These are phyloP conservation scores for Clonostachys byssicola DNA, from an alignment of 2,329 filamentous ascomycete species.

Conservation along the genomic window DNA sequence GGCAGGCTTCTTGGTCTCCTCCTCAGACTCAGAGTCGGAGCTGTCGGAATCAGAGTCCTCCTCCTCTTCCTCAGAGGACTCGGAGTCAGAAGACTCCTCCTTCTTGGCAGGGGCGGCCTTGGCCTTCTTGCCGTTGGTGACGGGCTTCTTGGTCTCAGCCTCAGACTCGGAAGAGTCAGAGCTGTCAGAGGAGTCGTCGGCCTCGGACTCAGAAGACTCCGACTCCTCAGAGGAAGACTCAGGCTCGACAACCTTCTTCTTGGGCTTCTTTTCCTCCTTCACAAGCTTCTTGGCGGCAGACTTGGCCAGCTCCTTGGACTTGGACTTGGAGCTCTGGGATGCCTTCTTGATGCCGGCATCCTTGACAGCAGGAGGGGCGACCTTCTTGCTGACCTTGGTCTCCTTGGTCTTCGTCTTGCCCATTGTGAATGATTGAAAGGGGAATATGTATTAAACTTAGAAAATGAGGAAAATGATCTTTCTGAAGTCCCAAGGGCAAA, in stretches of 20 bases:
- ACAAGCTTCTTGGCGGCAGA: constrained; percentile 46
- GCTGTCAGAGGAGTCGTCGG: constrained; percentile 3
- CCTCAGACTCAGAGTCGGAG: constrained; percentile 11
- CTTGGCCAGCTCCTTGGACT: constrained; percentile 66
- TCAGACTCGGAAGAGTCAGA: constrained; percentile 27
- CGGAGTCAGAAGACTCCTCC: constrained; percentile 20
- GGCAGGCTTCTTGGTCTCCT: too few species aligned
- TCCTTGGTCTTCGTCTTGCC: constrained; percentile 61
- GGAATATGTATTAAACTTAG: neutral
- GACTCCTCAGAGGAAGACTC: constrained; percentile 30
- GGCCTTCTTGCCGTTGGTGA: constrained; percentile 21
- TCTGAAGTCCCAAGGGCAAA: constrained; percentile 1
- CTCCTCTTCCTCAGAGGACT: constrained; percentile 21
- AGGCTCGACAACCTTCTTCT: constrained; percentile 37
- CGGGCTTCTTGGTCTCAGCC: constrained; percentile 27
- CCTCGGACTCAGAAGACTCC: constrained; percentile 5
- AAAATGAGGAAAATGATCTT: neutral
- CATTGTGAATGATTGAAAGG: constrained; percentile 40
- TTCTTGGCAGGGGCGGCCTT: constrained; percentile 17
- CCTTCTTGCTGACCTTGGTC: constrained; percentile 33
- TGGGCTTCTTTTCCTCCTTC: constrained; percentile 43
- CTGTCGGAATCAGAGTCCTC: constrained; percentile 8
- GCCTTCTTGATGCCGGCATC: constrained; percentile 64
- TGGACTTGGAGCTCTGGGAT: constrained; percentile 58
- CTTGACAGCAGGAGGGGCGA: constrained; percentile 56